Evolutionary conservation across 441 rosid species (phyloP).

Genomic region (Codiaeum variegatum): DNA sequence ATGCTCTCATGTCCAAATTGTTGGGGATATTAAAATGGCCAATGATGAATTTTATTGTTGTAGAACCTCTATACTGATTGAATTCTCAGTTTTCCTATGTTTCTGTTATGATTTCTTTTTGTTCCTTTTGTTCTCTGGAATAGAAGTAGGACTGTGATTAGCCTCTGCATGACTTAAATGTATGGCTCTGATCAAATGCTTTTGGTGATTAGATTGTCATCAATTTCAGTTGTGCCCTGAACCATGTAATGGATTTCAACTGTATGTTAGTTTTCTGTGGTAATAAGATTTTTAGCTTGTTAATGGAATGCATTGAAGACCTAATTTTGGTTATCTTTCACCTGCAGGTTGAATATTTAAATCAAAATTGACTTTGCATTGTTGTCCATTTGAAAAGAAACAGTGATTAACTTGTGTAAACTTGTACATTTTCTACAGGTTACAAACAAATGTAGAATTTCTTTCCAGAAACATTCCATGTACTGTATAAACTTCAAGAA

Average conservation of each 20-base stretch:
- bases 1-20: no score
- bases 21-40: no score
- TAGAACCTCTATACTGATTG: slow-evolving; percentile 82
- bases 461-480: not conserved
- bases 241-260: not conserved
- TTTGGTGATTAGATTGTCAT: not conserved
- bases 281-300: not conserved
- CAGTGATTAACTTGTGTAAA: not conserved
- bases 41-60: no score
- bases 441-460: slow-evolving; percentile 14
- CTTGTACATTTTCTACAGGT: slow-evolving; percentile 10
- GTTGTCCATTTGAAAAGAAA: not conserved
- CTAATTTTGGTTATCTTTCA: slow-evolving; percentile 3
- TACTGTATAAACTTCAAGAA: not conserved
- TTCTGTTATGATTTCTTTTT: slow-evolving; percentile 54
- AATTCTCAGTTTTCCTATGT: slow-evolving; percentile 88
- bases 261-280: not conserved
- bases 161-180: slow-evolving; percentile 22
- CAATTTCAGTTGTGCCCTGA: slow-evolving; percentile 1
- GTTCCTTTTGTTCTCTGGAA: slow-evolving; percentile 34
- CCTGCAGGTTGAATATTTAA: slow-evolving; percentile 17
- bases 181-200: not conserved
- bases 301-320: not conserved
- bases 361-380: not conserved
- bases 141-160: slow-evolving; percentile 24